Conservation (phyloP, 352 stramenopile genomes). For the Phytophthora aleatoria region DNA sequence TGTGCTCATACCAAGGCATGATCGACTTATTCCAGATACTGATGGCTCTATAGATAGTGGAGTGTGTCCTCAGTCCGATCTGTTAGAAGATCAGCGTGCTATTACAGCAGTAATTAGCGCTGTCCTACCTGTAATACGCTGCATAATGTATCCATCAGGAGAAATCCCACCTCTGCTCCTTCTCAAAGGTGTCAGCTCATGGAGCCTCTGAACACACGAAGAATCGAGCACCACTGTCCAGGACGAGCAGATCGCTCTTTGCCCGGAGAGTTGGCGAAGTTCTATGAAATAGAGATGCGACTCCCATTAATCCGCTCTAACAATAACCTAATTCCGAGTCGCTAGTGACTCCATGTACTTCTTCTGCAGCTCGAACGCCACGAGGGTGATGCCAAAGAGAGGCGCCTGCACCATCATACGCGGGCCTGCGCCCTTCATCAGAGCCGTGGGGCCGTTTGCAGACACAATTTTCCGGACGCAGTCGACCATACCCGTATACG, state of each 20-base stretch:
- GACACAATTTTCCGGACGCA: conserved; percentile 82
- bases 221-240: conserved; percentile 21
- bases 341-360: conserved; percentile 80
- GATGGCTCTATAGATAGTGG: too few species aligned
- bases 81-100: too few species aligned
- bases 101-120: too few species aligned
- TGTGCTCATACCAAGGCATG: too few species aligned
- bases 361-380: conserved; percentile 90
- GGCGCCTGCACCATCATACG: conserved; percentile 89
- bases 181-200: neutral
- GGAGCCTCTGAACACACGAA: conserved; percentile 11
- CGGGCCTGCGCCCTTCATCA: conserved; percentile 87
- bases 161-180: neutral
- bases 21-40: too few species aligned
- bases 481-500: conserved; percentile 84
- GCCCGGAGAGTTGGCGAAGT: conserved; percentile 9
- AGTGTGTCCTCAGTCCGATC: too few species aligned
- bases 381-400: conserved; percentile 85
- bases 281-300: conserved; percentile 17
- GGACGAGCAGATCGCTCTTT: conserved; percentile 3
- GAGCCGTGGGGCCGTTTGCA: conserved; percentile 74
- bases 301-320: conserved; percentile 1
- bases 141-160: neutral
- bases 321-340: conserved; percentile 21
- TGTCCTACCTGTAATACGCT: too few species aligned